Conservation (phyloP, 345 rosid species). For the Gynandropsis gynandra region DNA sequence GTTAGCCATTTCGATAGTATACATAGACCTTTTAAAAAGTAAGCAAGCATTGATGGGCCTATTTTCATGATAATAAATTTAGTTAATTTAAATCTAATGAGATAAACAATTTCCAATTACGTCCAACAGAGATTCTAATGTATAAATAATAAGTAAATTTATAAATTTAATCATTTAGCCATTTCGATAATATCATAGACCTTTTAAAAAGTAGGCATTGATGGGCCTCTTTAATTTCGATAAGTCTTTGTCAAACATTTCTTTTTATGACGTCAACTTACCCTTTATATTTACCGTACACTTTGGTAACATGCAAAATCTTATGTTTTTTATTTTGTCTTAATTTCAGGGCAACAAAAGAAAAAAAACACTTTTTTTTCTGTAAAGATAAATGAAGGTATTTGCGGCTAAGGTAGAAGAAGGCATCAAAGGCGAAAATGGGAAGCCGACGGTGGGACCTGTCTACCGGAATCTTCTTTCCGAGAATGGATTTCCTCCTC, state of each 20-base stretch:
- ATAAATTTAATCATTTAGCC: not conserved
- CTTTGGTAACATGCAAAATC: too few relatives aligned
- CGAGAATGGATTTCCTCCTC: slow-evolving; percentile 54
- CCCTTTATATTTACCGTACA: too few relatives aligned
- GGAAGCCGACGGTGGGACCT: slow-evolving; percentile 81
- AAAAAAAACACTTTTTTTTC: not conserved
- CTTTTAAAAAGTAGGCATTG: too few relatives aligned
- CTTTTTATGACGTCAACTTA: too few relatives aligned
- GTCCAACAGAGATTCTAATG: too few relatives aligned
- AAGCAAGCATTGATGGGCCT: too few relatives aligned
- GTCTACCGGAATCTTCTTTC: slow-evolving; percentile 68
- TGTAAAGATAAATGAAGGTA: slow-evolving; percentile 39
- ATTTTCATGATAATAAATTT: too few relatives aligned
- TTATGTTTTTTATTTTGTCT: slow-evolving; percentile 2
- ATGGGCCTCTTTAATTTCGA: too few relatives aligned
- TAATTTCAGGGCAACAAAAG: not conserved
- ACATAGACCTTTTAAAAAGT: too few relatives aligned
- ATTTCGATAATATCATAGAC: slow-evolving; percentile 10
- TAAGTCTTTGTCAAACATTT: too few relatives aligned
- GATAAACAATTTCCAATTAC: too few relatives aligned
- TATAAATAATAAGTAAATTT: too few relatives aligned
- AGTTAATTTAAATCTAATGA: not conserved
- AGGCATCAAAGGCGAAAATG: slow-evolving; percentile 63
- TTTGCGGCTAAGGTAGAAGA: slow-evolving; percentile 73
- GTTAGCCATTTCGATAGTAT: slow-evolving; percentile 8